A percentile compares a stretch with the other conserved stretches of the same genome.
Conservation (phyloP, 2,329 filamentous ascomycete species). For the Pestalotiopsis fici region DNA sequence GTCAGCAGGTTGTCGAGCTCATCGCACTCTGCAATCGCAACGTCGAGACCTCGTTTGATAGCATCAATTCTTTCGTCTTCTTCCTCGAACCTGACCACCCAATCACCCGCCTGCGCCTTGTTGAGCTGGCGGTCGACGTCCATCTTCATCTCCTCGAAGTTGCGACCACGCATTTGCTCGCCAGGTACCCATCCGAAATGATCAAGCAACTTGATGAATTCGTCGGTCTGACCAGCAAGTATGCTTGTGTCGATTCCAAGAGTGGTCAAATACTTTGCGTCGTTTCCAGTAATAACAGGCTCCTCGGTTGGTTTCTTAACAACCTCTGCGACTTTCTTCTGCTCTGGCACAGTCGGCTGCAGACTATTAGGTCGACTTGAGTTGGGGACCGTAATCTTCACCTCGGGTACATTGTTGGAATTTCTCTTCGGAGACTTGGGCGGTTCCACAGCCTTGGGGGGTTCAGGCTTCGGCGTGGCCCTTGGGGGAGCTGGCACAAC, state of each 20-base stretch:
- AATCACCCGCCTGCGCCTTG: conserved; percentile 88
- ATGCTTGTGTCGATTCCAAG: conserved; percentile 77
- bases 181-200: conserved; percentile 87
- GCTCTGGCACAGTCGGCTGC: conserved; percentile 35
- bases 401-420: conserved; percentile 50
- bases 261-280: conserved; percentile 74
- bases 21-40: conserved; percentile 92
- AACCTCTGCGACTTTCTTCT: conserved; percentile 29
- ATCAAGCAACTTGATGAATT: conserved; percentile 80
- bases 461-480: conserved; percentile 39
- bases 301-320: conserved; percentile 50
- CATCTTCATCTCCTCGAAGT: conserved; percentile 76
- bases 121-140: conserved; percentile 88
- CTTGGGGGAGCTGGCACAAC: conserved; percentile 79
- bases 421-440: conserved; percentile 32
- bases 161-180: conserved; percentile 71
- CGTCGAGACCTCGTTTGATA: conserved; percentile 83
- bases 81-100: conserved; percentile 81
- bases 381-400: conserved; percentile 57
- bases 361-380: conserved; percentile 41
- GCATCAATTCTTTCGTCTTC: conserved; percentile 89
- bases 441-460: conserved; percentile 30
- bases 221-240: conserved; percentile 74
- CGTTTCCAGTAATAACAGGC: conserved; percentile 69
- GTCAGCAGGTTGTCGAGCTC: conserved; percentile 94